Percentiles rank a stretch among this genome's conserved stretches.
These are phyloP conservation scores for Gaeumannomyces sp. DNA, from an alignment of 2,329 filamentous ascomycete genomes.

Conservation along the genomic window DNA sequence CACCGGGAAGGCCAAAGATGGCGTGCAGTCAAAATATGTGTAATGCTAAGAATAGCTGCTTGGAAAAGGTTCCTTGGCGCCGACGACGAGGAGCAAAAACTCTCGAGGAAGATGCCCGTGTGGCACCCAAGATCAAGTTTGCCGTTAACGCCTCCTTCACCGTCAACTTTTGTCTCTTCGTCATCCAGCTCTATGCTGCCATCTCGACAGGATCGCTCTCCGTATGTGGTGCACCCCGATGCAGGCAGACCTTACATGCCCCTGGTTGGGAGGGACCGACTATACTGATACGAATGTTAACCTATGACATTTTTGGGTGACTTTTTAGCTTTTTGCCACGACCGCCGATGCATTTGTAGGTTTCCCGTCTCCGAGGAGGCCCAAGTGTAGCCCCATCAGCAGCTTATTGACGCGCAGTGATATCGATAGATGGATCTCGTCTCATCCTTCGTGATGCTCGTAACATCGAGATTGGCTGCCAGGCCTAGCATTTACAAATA, in stretches of 20 bases:
- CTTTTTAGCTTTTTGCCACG: conserved; percentile 49
- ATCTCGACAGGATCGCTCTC: conserved; percentile 54
- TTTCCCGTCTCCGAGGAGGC: conserved; percentile 12
- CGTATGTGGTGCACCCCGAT: conserved; percentile 13
- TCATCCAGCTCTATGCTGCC: conserved; percentile 54
- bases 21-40: too few relatives aligned
- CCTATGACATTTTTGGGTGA: conserved; percentile 5
- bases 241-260: background rate
- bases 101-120: conserved; percentile 42
- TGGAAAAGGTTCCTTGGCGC: conserved; percentile 41
- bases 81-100: conserved; percentile 48
- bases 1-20: background rate
- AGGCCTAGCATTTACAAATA: conserved; percentile 56
- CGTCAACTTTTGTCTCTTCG: conserved; percentile 47
- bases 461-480: conserved; percentile 53
- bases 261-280: background rate
- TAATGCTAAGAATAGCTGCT: background rate
- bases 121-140: conserved; percentile 45
- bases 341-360: conserved; percentile 56
- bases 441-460: conserved; percentile 56
- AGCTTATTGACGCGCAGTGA: conserved; percentile 17
- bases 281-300: conserved; percentile 16
- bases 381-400: background rate
- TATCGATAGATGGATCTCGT: conserved; percentile 50
- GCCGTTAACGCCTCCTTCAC: conserved; percentile 45